phyloP scores from a whole-genome alignment of 2,329 filamentous ascomycete species.

The Monilinia fructigena region DNA sequence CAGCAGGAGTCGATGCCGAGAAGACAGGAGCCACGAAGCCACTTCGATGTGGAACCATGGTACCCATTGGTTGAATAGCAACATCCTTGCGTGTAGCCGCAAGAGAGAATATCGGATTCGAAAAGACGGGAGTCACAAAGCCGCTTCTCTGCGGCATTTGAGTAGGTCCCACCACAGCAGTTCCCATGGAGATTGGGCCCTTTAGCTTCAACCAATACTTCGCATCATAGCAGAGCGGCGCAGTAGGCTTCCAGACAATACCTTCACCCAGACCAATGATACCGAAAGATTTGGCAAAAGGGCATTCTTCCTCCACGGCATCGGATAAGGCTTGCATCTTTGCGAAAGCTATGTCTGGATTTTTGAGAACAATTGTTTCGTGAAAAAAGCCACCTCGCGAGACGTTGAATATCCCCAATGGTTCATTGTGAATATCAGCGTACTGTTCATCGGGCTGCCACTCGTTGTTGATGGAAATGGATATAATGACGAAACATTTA shows the following conservation, averaged over 20 bases:
- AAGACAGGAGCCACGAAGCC: no score
- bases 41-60: neutral
- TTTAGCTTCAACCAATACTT: constrained; percentile 35
- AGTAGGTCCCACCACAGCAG: neutral
- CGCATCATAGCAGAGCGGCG: constrained; percentile 28
- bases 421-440: constrained; percentile 27
- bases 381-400: constrained; percentile 30
- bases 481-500: constrained; percentile 33
- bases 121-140: neutral
- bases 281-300: constrained; percentile 31
- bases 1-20: neutral
- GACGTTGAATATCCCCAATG: constrained; percentile 29
- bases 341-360: constrained; percentile 6
- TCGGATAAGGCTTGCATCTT: constrained; percentile 25
- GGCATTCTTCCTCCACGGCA: constrained; percentile 32
- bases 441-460: constrained; percentile 31
- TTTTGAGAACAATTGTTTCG: constrained; percentile 20
- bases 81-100: rapidly evolving
- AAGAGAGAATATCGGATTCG: neutral
- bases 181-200: constrained; percentile 22
- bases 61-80: neutral
- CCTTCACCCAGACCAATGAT: constrained; percentile 32
- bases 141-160: neutral
- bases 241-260: constrained; percentile 34
- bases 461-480: constrained; percentile 28